These are phyloP conservation scores for Emericellopsis atlantica DNA, from an alignment of 2,329 filamentous ascomycete species.

Conservation along the genomic window DNA sequence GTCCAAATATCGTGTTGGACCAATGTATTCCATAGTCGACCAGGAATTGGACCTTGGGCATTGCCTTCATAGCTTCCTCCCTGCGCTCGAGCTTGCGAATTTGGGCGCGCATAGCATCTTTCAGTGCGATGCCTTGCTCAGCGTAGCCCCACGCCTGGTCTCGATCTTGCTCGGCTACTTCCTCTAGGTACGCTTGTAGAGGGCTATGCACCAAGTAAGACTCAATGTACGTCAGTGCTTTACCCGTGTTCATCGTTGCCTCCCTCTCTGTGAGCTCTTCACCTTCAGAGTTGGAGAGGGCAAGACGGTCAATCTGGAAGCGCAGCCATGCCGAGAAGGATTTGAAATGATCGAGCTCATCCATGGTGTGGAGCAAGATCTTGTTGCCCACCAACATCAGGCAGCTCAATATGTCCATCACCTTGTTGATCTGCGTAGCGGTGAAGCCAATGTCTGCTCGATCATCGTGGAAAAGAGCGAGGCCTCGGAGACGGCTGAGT, in stretches of 20 bases:
- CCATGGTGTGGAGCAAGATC: conserved; percentile 55
- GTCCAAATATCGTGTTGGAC: conserved; percentile 48
- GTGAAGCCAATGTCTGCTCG: conserved; percentile 56
- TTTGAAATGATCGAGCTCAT: conserved; percentile 66
- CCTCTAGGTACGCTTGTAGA: conserved; percentile 46
- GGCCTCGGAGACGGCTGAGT: conserved; percentile 68
- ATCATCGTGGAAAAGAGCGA: conserved; percentile 66
- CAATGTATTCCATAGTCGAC: conserved; percentile 44
- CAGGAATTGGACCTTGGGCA: conserved; percentile 52
- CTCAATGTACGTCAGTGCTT: conserved; percentile 67
- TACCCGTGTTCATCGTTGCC: conserved; percentile 58
- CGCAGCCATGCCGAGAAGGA: conserved; percentile 77
- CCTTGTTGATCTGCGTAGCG: conserved; percentile 45
- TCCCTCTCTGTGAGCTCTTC: conserved; percentile 72
- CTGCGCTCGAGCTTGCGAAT: conserved; percentile 31
- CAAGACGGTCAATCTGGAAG: conserved; percentile 68
- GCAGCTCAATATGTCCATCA: conserved; percentile 60
- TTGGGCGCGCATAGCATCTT: conserved; percentile 36
- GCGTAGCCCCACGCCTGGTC: conserved; percentile 29
- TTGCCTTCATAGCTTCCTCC: conserved; percentile 31
- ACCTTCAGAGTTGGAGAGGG: conserved; percentile 43
- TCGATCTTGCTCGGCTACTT: conserved; percentile 35
- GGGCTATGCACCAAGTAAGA: conserved; percentile 55
- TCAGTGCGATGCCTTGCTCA: conserved; percentile 28
- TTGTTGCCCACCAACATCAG: conserved; percentile 66